Evolutionary conservation across 192 early-diverging fungal species (phyloP).

Genomic region (Allomyces macrogynus): DNA sequence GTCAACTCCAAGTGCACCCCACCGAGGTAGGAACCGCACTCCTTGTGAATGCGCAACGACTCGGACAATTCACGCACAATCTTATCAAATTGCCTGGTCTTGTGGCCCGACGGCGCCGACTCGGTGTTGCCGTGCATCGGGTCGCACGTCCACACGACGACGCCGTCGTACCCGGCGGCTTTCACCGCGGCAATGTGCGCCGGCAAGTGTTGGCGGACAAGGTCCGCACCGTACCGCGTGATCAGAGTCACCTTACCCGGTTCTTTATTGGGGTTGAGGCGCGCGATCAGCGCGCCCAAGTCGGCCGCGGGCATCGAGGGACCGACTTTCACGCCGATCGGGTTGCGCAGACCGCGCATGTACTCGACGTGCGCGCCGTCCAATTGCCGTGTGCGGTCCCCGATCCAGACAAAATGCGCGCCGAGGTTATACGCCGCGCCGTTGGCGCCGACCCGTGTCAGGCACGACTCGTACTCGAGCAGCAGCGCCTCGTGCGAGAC

Average conservation of each 20-base stretch:
- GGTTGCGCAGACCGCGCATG: slow-evolving; percentile 91
- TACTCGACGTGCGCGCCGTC: slow-evolving; percentile 93
- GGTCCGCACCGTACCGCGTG: slow-evolving; percentile 74
- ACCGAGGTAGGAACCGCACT: slow-evolving; percentile 45
- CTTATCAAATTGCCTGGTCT: slow-evolving; percentile 76
- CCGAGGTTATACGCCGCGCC: slow-evolving; percentile 62
- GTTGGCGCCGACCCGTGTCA: slow-evolving; percentile 39
- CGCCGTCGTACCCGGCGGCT: slow-evolving; percentile 39
- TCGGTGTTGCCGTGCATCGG: slow-evolving; percentile 99
- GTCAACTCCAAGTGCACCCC: slow-evolving; percentile 97
- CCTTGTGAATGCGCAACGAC: slow-evolving; percentile 64
- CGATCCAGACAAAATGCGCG: slow-evolving; percentile 96
- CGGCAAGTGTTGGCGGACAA: slow-evolving; percentile 63
- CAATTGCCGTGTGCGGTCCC: slow-evolving; percentile 87
- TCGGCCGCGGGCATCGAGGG: slow-evolving; percentile 77
- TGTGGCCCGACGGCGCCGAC: slow-evolving; percentile 54
- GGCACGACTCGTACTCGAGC: slow-evolving; percentile 73
- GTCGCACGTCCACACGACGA: slow-evolving; percentile 89
- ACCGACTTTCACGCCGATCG: slow-evolving; percentile 90
- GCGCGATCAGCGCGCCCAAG: slow-evolving; percentile 59
- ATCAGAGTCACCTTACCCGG: slow-evolving; percentile 88
- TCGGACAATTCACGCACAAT: slow-evolving; percentile 71
- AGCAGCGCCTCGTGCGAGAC: slow-evolving; percentile 91
- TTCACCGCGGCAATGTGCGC: slow-evolving; percentile 82
- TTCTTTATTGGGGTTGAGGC: slow-evolving; percentile 68